Evolutionary conservation across 2,329 filamentous ascomycete species (phyloP).

Genomic region (Cadophora sp.): DNA sequence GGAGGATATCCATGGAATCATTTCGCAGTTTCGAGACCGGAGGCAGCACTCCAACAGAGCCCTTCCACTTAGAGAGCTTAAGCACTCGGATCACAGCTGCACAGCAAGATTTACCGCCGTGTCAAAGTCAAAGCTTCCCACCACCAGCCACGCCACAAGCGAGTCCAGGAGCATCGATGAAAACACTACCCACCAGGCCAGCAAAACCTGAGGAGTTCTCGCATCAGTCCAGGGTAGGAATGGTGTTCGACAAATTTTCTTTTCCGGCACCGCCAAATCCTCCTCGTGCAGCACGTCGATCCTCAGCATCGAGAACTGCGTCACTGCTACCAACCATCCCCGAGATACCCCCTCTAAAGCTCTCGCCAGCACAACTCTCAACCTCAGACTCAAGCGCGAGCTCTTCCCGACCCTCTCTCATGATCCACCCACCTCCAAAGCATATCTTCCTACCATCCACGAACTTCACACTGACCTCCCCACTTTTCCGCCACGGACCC

Average conservation of each 20-base stretch:
- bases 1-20: conserved; percentile 33
- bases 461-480: conserved; percentile 55
- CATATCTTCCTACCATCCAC: conserved; percentile 49
- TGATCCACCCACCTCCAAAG: conserved; percentile 35
- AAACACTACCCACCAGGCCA: background rate
- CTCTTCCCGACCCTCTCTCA: conserved; percentile 14
- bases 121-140: conserved; percentile 29
- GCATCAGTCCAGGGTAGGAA: conserved; percentile 1
- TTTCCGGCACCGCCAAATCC: conserved; percentile 42
- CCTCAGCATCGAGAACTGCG: conserved; percentile 28
- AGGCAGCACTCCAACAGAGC: conserved; percentile 52
- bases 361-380: conserved; percentile 16
- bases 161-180: background rate
- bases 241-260: conserved; percentile 36
- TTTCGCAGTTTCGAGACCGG: conserved; percentile 41
- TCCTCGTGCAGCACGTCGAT: conserved; percentile 37
- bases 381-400: conserved; percentile 3
- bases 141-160: conserved; percentile 24
- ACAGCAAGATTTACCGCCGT: background rate
- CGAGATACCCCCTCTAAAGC: conserved; percentile 44
- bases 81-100: conserved; percentile 51
- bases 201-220: background rate
- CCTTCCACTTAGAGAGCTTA: conserved; percentile 57
- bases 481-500: conserved; percentile 59
- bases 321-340: conserved; percentile 51